Conservation (phyloP, 192 early-diverging fungal genomes). For the Rhizophagus sp. region DNA sequence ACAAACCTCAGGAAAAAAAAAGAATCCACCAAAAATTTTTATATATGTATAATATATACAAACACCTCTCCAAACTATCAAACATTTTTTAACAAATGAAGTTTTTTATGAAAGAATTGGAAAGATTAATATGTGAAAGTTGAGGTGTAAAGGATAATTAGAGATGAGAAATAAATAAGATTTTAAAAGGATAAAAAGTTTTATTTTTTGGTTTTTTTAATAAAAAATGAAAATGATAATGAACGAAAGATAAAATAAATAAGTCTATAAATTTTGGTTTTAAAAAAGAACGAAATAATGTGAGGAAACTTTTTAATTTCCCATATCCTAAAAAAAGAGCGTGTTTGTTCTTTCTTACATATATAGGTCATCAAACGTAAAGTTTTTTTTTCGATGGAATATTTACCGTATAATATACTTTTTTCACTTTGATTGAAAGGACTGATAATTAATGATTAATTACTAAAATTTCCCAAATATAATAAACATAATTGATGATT, state of each 20-base stretch:
- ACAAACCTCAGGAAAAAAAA: background rate
- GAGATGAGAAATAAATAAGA: background rate
- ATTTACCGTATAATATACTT: background rate
- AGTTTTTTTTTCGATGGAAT: background rate
- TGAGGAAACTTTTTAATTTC: background rate
- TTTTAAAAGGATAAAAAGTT: background rate
- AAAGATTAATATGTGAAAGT: background rate
- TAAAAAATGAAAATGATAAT: background rate
- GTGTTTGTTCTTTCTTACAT: background rate
- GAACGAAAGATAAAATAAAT: background rate
- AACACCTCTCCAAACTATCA: background rate
- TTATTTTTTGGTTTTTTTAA: background rate
- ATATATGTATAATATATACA: background rate
- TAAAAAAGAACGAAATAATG: no score
- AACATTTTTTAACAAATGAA: background rate
- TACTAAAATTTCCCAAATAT: background rate
- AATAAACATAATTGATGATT: background rate
- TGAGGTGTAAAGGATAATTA: background rate
- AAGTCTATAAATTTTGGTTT: background rate
- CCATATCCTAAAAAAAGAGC: background rate
- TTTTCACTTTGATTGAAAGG: background rate
- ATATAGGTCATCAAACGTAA: background rate
- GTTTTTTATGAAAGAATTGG: background rate
- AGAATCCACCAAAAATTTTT: background rate
- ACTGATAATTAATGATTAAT: background rate